These are phyloP conservation scores for Dothiorella sarmentorum DNA, from an alignment of 2,329 filamentous ascomycete genomes.

Conservation along the genomic window DNA sequence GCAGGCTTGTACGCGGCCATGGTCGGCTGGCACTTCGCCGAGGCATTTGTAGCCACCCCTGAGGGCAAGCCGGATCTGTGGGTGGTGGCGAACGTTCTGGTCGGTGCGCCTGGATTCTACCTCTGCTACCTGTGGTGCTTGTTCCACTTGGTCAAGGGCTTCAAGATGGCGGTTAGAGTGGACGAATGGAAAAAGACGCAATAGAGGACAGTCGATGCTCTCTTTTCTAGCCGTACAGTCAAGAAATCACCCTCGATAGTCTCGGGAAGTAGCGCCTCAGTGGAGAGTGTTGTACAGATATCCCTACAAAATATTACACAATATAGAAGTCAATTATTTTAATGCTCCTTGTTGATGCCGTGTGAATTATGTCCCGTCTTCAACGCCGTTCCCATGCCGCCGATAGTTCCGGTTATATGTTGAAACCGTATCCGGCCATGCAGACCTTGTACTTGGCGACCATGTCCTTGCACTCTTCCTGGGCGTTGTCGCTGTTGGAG, in stretches of 20 bases:
- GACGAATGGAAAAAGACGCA: slow-evolving; percentile 42
- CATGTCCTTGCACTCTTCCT: slow-evolving; percentile 75
- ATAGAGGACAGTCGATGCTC: slow-evolving; percentile 20
- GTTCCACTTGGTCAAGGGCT: slow-evolving; percentile 53
- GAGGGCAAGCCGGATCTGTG: slow-evolving; percentile 83
- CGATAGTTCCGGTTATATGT: slow-evolving; percentile 38
- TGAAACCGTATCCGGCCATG: slow-evolving; percentile 92
- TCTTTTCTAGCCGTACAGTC: neutral
- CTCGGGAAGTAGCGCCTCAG: neutral
- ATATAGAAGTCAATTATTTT: neutral
- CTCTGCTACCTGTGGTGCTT: slow-evolving; percentile 92
- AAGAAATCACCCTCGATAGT: neutral
- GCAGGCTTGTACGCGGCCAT: slow-evolving; percentile 72
- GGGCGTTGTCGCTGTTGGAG: slow-evolving; percentile 76
- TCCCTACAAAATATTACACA: neutral
- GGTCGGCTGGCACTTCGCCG: slow-evolving; percentile 74
- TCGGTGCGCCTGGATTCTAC: slow-evolving; percentile 81
- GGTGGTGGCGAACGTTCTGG: slow-evolving; percentile 84
- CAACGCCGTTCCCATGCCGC: slow-evolving; percentile 20
- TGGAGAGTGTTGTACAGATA: slow-evolving; percentile 10
- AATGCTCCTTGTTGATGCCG: slow-evolving; percentile 25
- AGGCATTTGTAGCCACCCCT: slow-evolving; percentile 67
- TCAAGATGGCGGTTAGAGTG: slow-evolving; percentile 21
- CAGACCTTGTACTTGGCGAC: slow-evolving; percentile 85
- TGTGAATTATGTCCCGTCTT: slow-evolving; percentile 32